A percentile compares a stretch with the other conserved stretches of the same genome.
Conservation (phyloP, 1,284 basidiomycete genomes). For the Trametes polyzona region DNA sequence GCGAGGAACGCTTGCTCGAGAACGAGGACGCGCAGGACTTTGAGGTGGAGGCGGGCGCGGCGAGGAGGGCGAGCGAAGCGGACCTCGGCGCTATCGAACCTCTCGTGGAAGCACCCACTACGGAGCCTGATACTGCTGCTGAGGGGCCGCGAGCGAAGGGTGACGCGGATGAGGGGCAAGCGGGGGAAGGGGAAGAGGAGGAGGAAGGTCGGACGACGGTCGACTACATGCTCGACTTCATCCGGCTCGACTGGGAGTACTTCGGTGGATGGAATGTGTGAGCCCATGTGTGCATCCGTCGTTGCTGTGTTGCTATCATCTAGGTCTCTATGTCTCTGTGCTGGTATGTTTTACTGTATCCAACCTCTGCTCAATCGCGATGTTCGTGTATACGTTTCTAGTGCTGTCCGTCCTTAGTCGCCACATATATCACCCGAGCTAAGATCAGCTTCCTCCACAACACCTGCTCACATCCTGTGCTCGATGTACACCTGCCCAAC, state of each 20-base stretch:
- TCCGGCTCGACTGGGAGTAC: conserved; percentile 76
- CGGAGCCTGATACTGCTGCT: neutral
- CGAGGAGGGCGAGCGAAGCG: conserved; percentile 37
- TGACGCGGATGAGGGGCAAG: conserved; percentile 35
- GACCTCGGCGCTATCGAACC: too few relatives aligned
- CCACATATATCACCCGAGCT: too few relatives aligned
- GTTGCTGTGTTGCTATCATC: neutral
- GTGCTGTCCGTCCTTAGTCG: too few relatives aligned
- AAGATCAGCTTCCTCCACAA: neutral
- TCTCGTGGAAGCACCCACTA: too few relatives aligned
- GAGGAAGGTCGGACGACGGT: conserved; percentile 72
- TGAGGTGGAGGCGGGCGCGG: conserved; percentile 48
- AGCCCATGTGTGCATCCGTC: conserved; percentile 11
- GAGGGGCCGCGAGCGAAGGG: conserved; percentile 14
- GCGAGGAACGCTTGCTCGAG: conserved; percentile 71
- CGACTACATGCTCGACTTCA: conserved; percentile 87
- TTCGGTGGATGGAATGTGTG: conserved; percentile 76
- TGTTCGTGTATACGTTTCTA: too few relatives aligned
- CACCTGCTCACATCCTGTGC: neutral
- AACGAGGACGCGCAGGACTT: conserved; percentile 83
- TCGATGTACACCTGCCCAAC: conserved; percentile 28
- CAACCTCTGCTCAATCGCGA: too few relatives aligned
- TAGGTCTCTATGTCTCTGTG: neutral
- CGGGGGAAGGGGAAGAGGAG: conserved; percentile 44
- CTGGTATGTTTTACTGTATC: neutral